Percentiles rank a stretch among this genome's conserved stretches.
phyloP scores from a whole-genome alignment of 441 rosid species.

The Dalechampia spathulata region DNA sequence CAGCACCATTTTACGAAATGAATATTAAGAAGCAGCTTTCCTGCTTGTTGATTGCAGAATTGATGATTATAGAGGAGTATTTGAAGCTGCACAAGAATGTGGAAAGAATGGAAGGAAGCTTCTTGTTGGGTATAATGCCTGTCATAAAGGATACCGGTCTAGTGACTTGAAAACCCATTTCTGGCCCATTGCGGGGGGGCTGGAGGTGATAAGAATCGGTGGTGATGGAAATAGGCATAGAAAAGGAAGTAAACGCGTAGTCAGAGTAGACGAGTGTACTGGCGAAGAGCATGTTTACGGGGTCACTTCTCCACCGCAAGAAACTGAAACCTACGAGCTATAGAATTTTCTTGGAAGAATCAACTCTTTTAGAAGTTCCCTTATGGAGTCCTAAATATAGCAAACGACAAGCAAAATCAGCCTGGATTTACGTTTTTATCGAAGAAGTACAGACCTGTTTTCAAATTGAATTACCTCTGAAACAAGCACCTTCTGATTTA shows the following conservation, averaged over 20 bases:
- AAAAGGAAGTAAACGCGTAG: slow-evolving; percentile 37
- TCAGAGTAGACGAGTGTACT: slow-evolving; percentile 30
- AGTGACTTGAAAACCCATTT: slow-evolving; percentile 24
- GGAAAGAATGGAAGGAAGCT: slow-evolving; percentile 18
- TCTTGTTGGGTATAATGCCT: slow-evolving; percentile 42
- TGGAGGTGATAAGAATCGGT: slow-evolving; percentile 20
- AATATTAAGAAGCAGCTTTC: slow-evolving; percentile 34
- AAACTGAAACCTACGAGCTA: slow-evolving; percentile 4
- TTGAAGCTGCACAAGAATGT: slow-evolving; percentile 24
- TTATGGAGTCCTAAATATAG: background rate
- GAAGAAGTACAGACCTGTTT: slow-evolving; percentile 1
- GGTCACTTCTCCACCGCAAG: slow-evolving; percentile 13
- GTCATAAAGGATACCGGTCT: slow-evolving; percentile 17
- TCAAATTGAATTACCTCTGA: too few relatives aligned
- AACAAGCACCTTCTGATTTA: too few relatives aligned
- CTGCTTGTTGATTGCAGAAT: slow-evolving; percentile 38
- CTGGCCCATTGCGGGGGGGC: slow-evolving; percentile 42
- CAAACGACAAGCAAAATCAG: background rate
- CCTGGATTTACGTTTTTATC: slow-evolving; percentile 3
- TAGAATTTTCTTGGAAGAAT: background rate
- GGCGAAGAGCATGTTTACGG: slow-evolving; percentile 41
- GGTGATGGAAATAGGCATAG: background rate
- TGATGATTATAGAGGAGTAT: slow-evolving; percentile 11
- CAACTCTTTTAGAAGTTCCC: background rate
- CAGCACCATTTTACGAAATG: slow-evolving; percentile 18